Conservation (phyloP, 768 basidiomycete genomes). For the Mycena floridula region DNA sequence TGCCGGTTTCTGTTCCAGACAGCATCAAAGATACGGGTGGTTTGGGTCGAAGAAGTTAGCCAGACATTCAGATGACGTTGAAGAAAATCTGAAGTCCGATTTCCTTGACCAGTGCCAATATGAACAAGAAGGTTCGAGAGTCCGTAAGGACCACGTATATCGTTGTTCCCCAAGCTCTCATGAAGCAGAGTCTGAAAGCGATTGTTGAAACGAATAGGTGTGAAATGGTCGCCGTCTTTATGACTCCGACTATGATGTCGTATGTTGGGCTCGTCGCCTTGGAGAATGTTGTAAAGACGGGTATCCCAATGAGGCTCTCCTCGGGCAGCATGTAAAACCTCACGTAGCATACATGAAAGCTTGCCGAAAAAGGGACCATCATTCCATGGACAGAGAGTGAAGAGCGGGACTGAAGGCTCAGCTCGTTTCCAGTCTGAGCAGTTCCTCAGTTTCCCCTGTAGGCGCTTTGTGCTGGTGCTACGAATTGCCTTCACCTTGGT, state of each 20-base stretch:
- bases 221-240: constrained; percentile 6
- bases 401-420: neutral
- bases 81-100: constrained; percentile 4
- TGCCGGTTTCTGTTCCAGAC: neutral
- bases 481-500: neutral
- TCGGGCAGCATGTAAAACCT: neutral
- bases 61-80: neutral
- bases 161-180: neutral
- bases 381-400: neutral
- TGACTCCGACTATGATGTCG: neutral
- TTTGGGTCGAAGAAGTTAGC: neutral
- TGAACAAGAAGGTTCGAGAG: constrained; percentile 6
- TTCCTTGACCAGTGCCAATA: constrained; percentile 11
- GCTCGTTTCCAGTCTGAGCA: neutral
- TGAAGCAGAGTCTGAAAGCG: neutral
- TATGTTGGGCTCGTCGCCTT: neutral
- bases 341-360: neutral
- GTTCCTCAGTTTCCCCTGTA: neutral
- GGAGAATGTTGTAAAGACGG: neutral
- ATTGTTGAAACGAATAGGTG: constrained; percentile 3
- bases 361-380: neutral
- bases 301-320: neutral
- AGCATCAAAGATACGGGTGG: neutral
- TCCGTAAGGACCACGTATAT: neutral
- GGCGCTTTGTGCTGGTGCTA: neutral